phyloP scores from a whole-genome alignment of 331 rosid species.

The Acacia concinna region DNA sequence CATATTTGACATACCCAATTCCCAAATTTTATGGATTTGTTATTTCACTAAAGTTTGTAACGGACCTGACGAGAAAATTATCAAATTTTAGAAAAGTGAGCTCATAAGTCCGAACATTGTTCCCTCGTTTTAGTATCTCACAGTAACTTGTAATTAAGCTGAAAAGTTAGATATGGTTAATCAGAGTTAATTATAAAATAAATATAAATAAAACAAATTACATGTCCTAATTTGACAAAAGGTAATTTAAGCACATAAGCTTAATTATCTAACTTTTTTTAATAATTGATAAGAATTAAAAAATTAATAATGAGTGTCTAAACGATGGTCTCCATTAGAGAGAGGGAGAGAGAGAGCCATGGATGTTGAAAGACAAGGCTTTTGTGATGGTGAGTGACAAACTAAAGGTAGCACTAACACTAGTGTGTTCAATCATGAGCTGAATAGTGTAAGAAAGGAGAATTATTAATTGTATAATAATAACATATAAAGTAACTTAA shows the following conservation, averaged over 20 bases:
- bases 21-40: not conserved
- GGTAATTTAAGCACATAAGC: not conserved
- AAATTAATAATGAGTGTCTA: not conserved
- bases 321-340: not conserved
- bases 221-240: not conserved
- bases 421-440: slow-evolving; percentile 29
- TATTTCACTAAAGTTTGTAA: not conserved
- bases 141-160: no score
- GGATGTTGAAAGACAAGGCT: not conserved
- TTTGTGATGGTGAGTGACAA: slow-evolving; percentile 21
- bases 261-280: not conserved
- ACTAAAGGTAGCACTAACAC: slow-evolving; percentile 2
- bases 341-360: not conserved
- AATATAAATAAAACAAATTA: not conserved
- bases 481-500: not conserved
- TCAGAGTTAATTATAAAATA: not conserved
- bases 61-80: not conserved
- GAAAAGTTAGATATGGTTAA: no score
- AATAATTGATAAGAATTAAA: not conserved
- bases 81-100: not conserved
- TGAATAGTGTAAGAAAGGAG: not conserved
- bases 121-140: not conserved
- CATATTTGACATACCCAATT: not conserved
- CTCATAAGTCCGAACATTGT: not conserved
- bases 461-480: not conserved